phyloP scores from a whole-genome alignment of 352 stramenopile species.

The Thraustochytrium striatum region DNA sequence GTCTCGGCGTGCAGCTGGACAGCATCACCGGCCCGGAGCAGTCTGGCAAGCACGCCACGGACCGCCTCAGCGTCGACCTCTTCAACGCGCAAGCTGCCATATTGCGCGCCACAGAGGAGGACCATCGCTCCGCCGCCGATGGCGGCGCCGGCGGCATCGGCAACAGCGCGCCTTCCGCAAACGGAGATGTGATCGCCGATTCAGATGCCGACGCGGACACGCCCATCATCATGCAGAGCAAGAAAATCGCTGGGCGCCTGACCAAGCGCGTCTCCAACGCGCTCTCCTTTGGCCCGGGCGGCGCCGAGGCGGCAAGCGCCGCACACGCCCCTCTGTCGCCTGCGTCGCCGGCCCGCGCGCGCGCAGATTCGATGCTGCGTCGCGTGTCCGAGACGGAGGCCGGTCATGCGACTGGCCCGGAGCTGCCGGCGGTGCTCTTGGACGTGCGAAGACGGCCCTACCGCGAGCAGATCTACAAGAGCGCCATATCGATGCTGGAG shows the following conservation, averaged over 20 bases:
- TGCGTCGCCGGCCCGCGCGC: too few species aligned
- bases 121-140: neutral
- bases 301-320: neutral
- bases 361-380: too few species aligned
- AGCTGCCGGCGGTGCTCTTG: neutral
- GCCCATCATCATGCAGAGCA: slow-evolving; percentile 16
- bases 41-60: neutral
- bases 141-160: neutral
- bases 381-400: too few species aligned
- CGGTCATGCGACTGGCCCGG: too few species aligned
- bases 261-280: neutral
- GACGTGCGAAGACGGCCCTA: slow-evolving; percentile 14
- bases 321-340: neutral
- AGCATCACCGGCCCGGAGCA: slow-evolving; percentile 11
- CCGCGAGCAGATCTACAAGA: slow-evolving; percentile 42
- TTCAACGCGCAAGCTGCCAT: neutral
- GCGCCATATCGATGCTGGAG: slow-evolving; percentile 15
- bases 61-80: slow-evolving; percentile 12
- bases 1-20: slow-evolving; percentile 29
- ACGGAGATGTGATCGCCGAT: too few species aligned
- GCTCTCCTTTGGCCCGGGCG: slow-evolving; percentile 21
- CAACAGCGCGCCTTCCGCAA: too few species aligned
- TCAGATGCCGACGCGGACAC: neutral
- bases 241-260: slow-evolving; percentile 15
- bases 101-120: neutral